These are phyloP conservation scores for Selaginella tamariscina DNA, from an alignment of 75 land plant genomes.

Conservation along the genomic window DNA sequence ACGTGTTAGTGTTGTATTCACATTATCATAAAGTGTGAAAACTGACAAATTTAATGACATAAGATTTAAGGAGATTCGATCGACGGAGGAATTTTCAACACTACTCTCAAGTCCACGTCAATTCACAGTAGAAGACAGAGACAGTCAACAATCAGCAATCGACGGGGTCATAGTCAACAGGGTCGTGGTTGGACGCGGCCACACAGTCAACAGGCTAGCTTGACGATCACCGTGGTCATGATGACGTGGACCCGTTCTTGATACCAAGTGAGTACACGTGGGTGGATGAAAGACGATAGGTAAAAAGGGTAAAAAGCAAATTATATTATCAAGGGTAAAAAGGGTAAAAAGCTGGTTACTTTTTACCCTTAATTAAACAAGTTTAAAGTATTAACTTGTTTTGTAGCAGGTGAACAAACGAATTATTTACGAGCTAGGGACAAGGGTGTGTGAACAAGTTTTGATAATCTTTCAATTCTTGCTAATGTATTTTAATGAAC, in stretches of 20 bases:
- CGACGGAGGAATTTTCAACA: conserved; percentile 75
- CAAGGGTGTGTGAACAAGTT: too few species aligned
- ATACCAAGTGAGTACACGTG: conserved; percentile 89
- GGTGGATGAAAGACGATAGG: conserved; percentile 66
- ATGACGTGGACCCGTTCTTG: conserved; percentile 61
- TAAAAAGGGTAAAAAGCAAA: conserved; percentile 56
- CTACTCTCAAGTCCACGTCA: conserved; percentile 83
- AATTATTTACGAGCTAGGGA: too few species aligned
- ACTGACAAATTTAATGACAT: too few species aligned
- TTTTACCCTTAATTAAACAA: too few species aligned
- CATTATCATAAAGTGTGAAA: too few species aligned
- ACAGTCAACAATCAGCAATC: conserved; percentile 26
- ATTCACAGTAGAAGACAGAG: conserved; percentile 57
- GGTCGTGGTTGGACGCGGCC: conserved; percentile 72
- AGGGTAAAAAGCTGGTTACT: too few species aligned
- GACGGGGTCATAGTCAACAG: conserved; percentile 35
- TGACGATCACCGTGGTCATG: conserved; percentile 37
- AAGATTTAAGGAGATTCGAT: conserved; percentile 85
- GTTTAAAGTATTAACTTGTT: too few species aligned
- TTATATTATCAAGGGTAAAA: too few species aligned
- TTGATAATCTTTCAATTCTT: too few species aligned
- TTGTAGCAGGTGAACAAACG: too few species aligned
- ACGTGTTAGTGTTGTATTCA: too few species aligned
- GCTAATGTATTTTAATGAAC: too few species aligned
- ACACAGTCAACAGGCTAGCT: conserved; percentile 31